These are phyloP conservation scores for Phytomonas sp. DNA, from an alignment of 208 protist genomes.

Conservation along the genomic window DNA sequence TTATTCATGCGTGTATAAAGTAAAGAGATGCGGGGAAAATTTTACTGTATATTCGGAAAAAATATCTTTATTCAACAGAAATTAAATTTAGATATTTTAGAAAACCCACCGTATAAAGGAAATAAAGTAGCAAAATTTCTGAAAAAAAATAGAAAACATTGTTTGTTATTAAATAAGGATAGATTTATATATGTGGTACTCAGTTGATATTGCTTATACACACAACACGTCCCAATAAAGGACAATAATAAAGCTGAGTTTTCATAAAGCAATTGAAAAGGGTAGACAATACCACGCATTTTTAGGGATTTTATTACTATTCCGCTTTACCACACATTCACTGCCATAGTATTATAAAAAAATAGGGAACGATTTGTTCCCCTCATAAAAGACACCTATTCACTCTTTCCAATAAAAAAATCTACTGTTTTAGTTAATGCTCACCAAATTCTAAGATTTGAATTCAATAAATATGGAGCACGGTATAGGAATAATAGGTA, in stretches of 20 bases:
- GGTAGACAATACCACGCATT: background rate
- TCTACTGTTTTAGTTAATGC: background rate
- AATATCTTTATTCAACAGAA: conserved; percentile 6
- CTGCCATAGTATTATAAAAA: conserved; percentile 1
- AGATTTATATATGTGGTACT: no score
- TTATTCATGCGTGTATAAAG: conserved; percentile 1
- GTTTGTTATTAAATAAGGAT: background rate
- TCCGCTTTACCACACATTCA: background rate
- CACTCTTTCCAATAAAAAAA: background rate
- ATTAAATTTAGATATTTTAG: background rate
- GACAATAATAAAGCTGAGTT: no score
- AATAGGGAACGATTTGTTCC: background rate
- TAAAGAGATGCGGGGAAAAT: conserved; percentile 6
- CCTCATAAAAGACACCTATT: conserved; percentile 7
- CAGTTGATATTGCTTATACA: no score
- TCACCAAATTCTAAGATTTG: background rate
- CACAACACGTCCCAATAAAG: no score
- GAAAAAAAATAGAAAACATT: background rate
- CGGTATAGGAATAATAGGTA: background rate
- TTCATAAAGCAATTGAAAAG: conserved; percentile 7
- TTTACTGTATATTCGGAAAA: background rate
- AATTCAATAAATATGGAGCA: background rate
- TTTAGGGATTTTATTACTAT: background rate
- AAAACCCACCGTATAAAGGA: background rate
- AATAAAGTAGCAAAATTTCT: conserved; percentile 9